phyloP scores from a whole-genome alignment of 768 basidiomycete species.

The Suillus subalutaceus region DNA sequence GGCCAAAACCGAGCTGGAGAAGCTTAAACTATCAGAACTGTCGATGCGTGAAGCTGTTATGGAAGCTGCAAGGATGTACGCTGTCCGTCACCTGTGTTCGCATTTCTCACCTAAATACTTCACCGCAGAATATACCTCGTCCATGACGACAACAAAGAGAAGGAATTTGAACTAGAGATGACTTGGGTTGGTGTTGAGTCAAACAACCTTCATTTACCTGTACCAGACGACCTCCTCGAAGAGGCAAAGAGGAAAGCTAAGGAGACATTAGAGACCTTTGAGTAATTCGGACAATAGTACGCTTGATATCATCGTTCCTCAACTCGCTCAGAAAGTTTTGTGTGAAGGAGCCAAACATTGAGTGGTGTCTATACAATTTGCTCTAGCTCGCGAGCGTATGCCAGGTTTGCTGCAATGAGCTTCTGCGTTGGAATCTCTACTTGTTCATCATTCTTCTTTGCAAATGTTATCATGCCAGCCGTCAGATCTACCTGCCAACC shows the following conservation, averaged over 20 bases:
- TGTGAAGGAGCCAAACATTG: slow-evolving; percentile 8
- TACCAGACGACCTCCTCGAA: slow-evolving; percentile 81
- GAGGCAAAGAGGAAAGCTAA: slow-evolving; percentile 91
- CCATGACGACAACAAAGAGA: slow-evolving; percentile 97
- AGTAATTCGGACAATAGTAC: slow-evolving; percentile 37
- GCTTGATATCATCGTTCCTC: slow-evolving; percentile 18
- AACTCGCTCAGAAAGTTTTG: slow-evolving; percentile 4
- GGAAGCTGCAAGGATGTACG: slow-evolving; percentile 95
- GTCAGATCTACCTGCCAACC: slow-evolving; percentile 83
- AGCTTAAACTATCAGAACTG: slow-evolving; percentile 83
- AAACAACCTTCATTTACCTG: slow-evolving; percentile 73
- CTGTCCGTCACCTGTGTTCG: slow-evolving; percentile 14
- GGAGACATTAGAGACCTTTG: slow-evolving; percentile 75
- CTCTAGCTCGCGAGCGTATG: slow-evolving; percentile 86
- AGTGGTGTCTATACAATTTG: slow-evolving; percentile 72
- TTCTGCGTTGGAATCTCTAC: slow-evolving; percentile 85
- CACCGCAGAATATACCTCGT: slow-evolving; percentile 86
- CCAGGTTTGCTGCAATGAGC: slow-evolving; percentile 75
- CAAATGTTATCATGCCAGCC: slow-evolving; percentile 72
- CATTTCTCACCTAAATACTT: slow-evolving; percentile 8
- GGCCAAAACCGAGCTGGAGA: slow-evolving; percentile 98
- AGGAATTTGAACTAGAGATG: slow-evolving; percentile 97
- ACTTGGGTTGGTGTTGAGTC: slow-evolving; percentile 94
- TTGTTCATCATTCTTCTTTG: slow-evolving; percentile 79
- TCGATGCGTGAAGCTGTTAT: slow-evolving; percentile 83